Percentiles rank a stretch among this genome's conserved stretches.
Evolutionary conservation across 1,284 basidiomycete species (phyloP).

Genomic region (Ceratobasidium sp.): DNA sequence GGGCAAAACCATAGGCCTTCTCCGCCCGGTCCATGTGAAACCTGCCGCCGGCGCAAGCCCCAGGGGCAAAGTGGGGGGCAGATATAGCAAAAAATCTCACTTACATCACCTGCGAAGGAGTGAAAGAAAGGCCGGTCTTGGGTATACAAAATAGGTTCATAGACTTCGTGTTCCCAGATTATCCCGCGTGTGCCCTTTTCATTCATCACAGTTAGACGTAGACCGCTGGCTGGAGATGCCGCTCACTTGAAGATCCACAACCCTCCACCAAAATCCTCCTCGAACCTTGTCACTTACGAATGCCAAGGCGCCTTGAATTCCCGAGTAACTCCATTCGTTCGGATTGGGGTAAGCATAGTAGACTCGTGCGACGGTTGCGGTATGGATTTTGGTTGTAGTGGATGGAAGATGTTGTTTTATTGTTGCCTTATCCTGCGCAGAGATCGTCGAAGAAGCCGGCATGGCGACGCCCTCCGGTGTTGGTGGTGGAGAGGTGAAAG

Average conservation of each 20-base stretch:
- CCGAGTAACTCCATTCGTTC: slow-evolving; percentile 83
- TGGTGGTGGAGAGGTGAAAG: slow-evolving; percentile 8
- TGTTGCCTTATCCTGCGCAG: slow-evolving; percentile 77
- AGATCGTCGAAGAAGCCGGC: slow-evolving; percentile 76
- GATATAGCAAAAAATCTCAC: slow-evolving; percentile 54
- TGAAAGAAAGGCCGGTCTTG: slow-evolving; percentile 94
- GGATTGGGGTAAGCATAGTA: slow-evolving; percentile 86
- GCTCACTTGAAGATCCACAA: slow-evolving; percentile 77
- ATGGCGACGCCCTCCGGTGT: slow-evolving; percentile 56
- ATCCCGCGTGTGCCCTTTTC: slow-evolving; percentile 79
- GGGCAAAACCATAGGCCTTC: not conserved
- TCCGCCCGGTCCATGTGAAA: not conserved
- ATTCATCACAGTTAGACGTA: not conserved
- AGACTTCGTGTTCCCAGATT: slow-evolving; percentile 95
- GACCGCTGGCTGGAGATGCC: not conserved
- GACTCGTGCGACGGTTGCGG: slow-evolving; percentile 82
- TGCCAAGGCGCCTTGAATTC: slow-evolving; percentile 84
- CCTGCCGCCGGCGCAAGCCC: slow-evolving; percentile 6
- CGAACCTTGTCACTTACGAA: slow-evolving; percentile 72
- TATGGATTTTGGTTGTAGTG: slow-evolving; percentile 74
- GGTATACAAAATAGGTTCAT: slow-evolving; percentile 84
- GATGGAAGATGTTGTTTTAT: slow-evolving; percentile 73
- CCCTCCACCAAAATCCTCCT: slow-evolving; percentile 71
- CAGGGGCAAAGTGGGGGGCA: not conserved
- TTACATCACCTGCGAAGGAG: slow-evolving; percentile 90